phyloP scores from a whole-genome alignment of 78 protist species.

The Tieghemostelium lacteum region DNA sequence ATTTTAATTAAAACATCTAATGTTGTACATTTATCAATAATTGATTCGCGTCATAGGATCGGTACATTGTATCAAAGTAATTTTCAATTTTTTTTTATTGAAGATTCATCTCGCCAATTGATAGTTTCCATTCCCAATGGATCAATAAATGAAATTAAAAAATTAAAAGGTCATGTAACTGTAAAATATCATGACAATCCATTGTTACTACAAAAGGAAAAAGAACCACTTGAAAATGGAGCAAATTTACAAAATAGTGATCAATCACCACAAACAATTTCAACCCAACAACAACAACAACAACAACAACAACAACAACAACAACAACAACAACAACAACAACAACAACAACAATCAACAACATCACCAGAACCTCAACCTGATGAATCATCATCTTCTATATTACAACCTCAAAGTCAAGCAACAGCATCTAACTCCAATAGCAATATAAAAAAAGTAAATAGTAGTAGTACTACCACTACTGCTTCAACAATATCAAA shows the following conservation, averaged over 20 bases:
- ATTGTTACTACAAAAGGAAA: background rate
- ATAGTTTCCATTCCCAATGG: conserved; percentile 29
- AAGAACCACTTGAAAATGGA: background rate
- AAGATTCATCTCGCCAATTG: conserved; percentile 43
- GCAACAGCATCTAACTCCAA: too few relatives aligned
- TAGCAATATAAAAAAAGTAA: background rate
- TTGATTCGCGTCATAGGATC: conserved; percentile 10
- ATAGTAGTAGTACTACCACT: background rate
- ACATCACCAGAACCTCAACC: background rate
- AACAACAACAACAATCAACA: background rate
- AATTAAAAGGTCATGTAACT: conserved; percentile 73
- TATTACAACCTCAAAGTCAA: background rate
- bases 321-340: background rate
- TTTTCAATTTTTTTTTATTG: conserved; percentile 60
- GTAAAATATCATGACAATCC: conserved; percentile 61
- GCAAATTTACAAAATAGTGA: background rate
- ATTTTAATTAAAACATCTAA: conserved; percentile 28
- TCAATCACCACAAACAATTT: background rate
- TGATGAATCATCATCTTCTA: background rate
- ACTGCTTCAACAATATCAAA: conserved; percentile 16
- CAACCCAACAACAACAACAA: background rate
- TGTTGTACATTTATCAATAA: conserved; percentile 46
- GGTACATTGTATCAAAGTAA: conserved; percentile 69
- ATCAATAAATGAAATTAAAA: conserved; percentile 29
- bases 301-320: background rate